Evolutionary conservation across 169 alveolate species (phyloP), one percentile per base, ranked within the genome.

Genomic region (Plasmodium blacklocki): DNA sequence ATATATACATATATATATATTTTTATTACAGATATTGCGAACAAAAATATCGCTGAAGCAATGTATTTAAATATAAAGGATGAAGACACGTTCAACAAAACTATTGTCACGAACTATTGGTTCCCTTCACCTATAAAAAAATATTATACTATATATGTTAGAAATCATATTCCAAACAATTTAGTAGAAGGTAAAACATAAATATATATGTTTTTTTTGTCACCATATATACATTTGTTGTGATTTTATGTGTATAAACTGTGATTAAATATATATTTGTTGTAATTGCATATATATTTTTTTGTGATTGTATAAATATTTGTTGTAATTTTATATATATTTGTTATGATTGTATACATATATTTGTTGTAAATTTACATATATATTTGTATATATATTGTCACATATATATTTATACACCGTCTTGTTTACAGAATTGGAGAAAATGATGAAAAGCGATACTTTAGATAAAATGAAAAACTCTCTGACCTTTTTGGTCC

Each of bases 391-490:
- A 12, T 2, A 12, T 50, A 12, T 50, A 12, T 50, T 50, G 9
- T 50, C n/a, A n/a, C n/a, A n/a, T n/a, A n/a, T n/a, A n/a, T n/a
- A n/a, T n/a, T n/a, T n/a, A n/a, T n/a, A n/a, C n/a, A n/a, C n/a
- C n/a, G n/a, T n/a, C n/a, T n/a, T n/a, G n/a, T 56, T 15, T 39
- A 21, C 49, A 75, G 88, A 62, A 56, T 63, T 75, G 45, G 88
- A 75, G 47, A 47, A 29, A n/a, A 62, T 75, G 19, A 26, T 75
- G 49, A 63, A 15, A 15, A 5, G 19, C 6, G 74, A 29, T 2
- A 21, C 75, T 3, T 62, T 75, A 47, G 88, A 75, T 14, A 75
- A 75, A 54, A 75, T 75, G 75, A 75, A 75, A 63, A 75, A 75
- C 11, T 1, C 43, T 26, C n/a, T 75, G 1, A n/a, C 39, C 14